Conservation (phyloP, 129 eudicot genomes). For the Tagetes erecta region DNA sequence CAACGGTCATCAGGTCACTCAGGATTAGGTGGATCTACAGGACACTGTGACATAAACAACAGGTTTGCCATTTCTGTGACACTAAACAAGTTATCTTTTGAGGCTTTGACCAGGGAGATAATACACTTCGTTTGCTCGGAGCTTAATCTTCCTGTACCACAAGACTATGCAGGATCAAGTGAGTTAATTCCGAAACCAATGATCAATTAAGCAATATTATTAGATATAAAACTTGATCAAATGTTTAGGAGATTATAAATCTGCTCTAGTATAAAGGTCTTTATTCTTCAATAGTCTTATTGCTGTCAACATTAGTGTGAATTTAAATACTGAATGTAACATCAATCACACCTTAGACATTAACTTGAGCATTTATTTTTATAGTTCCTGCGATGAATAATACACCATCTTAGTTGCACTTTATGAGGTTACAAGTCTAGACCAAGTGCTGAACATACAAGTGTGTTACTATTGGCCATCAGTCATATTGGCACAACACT, state of each 20-base stretch:
- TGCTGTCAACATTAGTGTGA: neutral
- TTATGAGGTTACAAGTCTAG: too few species aligned
- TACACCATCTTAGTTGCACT: too few species aligned
- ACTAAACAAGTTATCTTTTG: constrained; percentile 75
- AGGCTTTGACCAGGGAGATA: constrained; percentile 68
- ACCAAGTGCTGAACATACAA: too few species aligned
- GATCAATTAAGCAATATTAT: constrained; percentile 48
- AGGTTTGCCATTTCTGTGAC: constrained; percentile 81
- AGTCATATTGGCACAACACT: too few species aligned
- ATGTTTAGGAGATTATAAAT: neutral
- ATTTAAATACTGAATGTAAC: neutral
- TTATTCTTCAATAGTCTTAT: neutral
- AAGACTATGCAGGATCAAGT: constrained; percentile 46
- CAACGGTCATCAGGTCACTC: constrained; percentile 35
- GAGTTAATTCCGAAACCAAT: constrained; percentile 45
- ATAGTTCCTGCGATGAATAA: too few species aligned
- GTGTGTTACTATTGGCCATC: too few species aligned
- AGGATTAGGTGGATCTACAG: constrained; percentile 96
- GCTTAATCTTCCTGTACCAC: constrained; percentile 69
- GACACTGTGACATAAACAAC: constrained; percentile 65
- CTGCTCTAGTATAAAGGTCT: neutral
- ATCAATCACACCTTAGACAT: neutral
- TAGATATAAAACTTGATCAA: neutral
- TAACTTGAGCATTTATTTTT: neutral
- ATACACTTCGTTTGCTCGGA: constrained; percentile 76